Evolutionary conservation across 192 early-diverging fungal species (phyloP), one percentile per base, ranked within the genome.

Genomic region (Allomyces javanicus): DNA sequence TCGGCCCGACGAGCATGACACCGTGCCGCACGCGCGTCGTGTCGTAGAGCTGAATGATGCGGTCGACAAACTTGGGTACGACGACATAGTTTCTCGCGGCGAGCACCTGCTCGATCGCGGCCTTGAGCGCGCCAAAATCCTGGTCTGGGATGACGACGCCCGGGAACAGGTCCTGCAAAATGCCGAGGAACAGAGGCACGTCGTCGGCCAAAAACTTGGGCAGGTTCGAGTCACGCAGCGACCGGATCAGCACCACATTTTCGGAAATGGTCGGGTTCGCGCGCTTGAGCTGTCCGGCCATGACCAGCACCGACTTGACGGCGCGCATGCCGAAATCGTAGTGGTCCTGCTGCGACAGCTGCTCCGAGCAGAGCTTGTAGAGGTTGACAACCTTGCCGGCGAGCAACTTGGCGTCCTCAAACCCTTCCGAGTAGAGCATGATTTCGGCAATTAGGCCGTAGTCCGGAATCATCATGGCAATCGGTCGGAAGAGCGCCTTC

Each of bases 311-410:
- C n/a, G 79, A 81, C 62, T 83, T 83, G 2, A 83, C 82, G 43
- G 82, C 82, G n/a, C 82, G 67, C 82, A 83, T 83, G 45, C 81
- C 81, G 69, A 83, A 83, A 62, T 83, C 82, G 63, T 83, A 83
- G 63, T 83, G 82, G 74, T 83, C 82, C 68, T 83, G 82, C 68
- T 83, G 79, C 9, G 79, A 81, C 12, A 83, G 78, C 65, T 83
- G 82, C 67, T 83, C 82, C 25, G 78, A 79, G 66, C 82, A 83
- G 9, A 83, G 71, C 65, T 83, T 83, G 71, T 83, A 83, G 0
- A 83, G 75, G 64, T 83, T 83, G 23, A 81, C 79, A 3, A 83
- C 82, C 64, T 83, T 83, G 26, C 79, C 82, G 22, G 82, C 72
- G 25, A 83, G 72, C 3, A 71, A 50, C 26, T 78, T 79, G 19